Conservation (phyloP, 2,329 filamentous ascomycete genomes). For the Clonostachys solani region DNA sequence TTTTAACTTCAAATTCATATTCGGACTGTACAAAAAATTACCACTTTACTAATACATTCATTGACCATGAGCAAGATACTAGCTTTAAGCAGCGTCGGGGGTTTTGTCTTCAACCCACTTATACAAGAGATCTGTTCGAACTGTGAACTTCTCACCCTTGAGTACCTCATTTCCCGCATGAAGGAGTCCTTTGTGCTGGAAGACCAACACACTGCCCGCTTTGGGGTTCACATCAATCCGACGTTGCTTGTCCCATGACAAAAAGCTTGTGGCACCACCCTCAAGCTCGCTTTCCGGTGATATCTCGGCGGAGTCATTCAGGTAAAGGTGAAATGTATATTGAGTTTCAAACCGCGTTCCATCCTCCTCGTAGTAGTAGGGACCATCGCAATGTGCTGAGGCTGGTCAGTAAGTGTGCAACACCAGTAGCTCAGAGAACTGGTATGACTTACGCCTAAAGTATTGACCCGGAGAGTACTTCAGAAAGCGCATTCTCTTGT, state of each 20-base stretch:
- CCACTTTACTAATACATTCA: no score
- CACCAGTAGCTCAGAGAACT: no score
- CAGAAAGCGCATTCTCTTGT: conserved; percentile 72
- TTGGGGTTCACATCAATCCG: conserved; percentile 50
- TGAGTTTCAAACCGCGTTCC: conserved; percentile 36
- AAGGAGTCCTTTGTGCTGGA: conserved; percentile 47
- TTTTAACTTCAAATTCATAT: no score
- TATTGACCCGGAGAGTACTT: conserved; percentile 69
- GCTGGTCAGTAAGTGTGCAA: no score
- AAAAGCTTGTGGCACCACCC: conserved; percentile 53
- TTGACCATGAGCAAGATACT: no score
- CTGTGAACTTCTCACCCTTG: conserved; percentile 49
- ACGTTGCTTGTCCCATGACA: conserved; percentile 33
- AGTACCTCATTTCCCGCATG: conserved; percentile 51
- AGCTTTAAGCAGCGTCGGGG: no score
- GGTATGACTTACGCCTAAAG: conserved; percentile 47
- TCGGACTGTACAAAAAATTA: no score
- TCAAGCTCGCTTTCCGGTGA: conserved; percentile 21
- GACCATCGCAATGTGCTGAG: conserved; percentile 64
- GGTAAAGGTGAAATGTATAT: conserved; percentile 52
- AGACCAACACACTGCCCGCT: conserved; percentile 53
- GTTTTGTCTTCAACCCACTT: conserved; percentile 12
- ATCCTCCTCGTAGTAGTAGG: conserved; percentile 51
- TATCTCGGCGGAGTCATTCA: conserved; percentile 19
- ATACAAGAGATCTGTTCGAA: conserved; percentile 53